Evolutionary conservation across 2,329 filamentous ascomycete species (phyloP), one percentile per base, ranked within the genome.

Genomic region (Xylaria polymorpha): DNA sequence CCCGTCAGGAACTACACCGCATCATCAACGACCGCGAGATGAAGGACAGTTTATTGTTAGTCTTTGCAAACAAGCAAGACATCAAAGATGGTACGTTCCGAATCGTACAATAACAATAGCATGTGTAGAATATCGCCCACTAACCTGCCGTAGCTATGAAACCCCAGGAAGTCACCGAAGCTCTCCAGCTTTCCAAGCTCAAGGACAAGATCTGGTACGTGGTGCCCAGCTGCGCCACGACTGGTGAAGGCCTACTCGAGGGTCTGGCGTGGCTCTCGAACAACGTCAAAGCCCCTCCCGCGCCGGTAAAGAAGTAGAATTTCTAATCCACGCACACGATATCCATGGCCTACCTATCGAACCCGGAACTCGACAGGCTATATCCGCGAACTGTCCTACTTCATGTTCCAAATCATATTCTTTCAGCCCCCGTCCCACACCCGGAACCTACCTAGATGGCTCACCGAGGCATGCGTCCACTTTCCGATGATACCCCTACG

Each of bases 41-140:
- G 90, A 94, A 96, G 84, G 95, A 98, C 79, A 94, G 94, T 71
- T 86, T 98, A 76, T 85, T 99, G 76, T 85, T 98, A 70, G 95
- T 99, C 50, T 98, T 99, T 81, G 96, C 96, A 79, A 99, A 99
- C 87, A 99, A 99, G 89, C 96, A 98, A 84, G 96, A 99, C 89
- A 85, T 98, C 76, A 86, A 88, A 68, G 93, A 93, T 79, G 90
- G 93, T 93, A 65, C 43, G 71, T 58, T 20, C 46, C 18, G 15
- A 10, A 12, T 18, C 25, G 10, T 37, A 4, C 44, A 25, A 12
- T 44, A 37, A 20, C 20, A 25, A 48, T n/a, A 29, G 25, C 2
- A 56, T 29, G 39, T 59, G 15, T 20, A 39, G 20, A 58, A 20
- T 10, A 9, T 14, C 4, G 50, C 18, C 25, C 64, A 25, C 72